phyloP scores from a whole-genome alignment of 139 green algal species.

The Picochlorum sp. region DNA sequence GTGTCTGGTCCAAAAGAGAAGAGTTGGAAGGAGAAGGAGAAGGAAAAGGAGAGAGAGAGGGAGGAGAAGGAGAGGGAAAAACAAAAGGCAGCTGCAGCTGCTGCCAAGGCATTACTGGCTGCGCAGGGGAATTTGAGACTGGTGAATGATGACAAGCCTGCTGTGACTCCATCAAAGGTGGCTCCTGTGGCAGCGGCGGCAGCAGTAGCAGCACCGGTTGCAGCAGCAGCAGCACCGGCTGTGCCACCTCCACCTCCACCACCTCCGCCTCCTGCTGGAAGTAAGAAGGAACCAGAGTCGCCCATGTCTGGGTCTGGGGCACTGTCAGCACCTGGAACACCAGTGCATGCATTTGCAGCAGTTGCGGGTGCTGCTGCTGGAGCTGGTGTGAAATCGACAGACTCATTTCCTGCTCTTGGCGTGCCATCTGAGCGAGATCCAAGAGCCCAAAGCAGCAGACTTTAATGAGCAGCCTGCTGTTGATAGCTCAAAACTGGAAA shows the following conservation, averaged over 20 bases:
- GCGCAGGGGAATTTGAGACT: constrained; percentile 44
- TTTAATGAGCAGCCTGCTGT: neutral
- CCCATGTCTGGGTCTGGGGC: neutral
- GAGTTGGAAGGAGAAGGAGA: constrained; percentile 26
- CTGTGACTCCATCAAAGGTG: neutral
- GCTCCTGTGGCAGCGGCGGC: neutral
- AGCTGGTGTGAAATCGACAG: neutral
- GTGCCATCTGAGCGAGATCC: neutral
- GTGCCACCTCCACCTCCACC: constrained; percentile 1
- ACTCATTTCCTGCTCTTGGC: neutral
- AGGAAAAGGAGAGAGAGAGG: constrained; percentile 40
- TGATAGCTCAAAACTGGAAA: neutral
- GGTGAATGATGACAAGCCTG: constrained; percentile 4
- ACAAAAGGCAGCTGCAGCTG: constrained; percentile 55
- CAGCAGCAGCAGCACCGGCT: neutral
- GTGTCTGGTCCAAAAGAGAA: constrained; percentile 26
- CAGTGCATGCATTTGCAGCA: neutral
- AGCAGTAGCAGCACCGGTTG: neutral
- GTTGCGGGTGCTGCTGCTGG: neutral
- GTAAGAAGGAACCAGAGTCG: neutral
- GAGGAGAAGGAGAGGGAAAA: constrained; percentile 63
- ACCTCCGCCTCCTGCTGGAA: neutral
- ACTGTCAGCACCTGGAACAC: neutral
- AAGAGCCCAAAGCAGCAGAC: neutral
- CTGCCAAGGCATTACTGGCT: constrained; percentile 71